Base-by-base conservation (phyloP, 2,329 filamentous ascomycete species). In the Penicillium brasilianum region DNA sequence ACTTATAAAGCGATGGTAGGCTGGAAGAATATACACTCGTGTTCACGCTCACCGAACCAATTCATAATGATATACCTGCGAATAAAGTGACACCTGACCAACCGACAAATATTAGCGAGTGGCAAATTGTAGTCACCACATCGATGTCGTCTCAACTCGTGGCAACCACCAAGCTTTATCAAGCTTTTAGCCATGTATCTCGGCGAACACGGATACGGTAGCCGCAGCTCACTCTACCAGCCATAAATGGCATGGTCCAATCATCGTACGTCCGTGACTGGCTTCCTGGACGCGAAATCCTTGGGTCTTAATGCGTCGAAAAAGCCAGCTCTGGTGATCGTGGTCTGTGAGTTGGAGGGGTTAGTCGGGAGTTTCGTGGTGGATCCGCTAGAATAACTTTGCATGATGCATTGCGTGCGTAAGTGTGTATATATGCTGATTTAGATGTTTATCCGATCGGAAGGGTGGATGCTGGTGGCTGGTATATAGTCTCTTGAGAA, bases 31-130 rank as follows among this genome's bases (percentile, higher is more conserved):
- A 10, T 5, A 20, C 5, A 82, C 41, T 69, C 64, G 0, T 70
- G 59, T 0, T 83, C 76, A 2, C 72, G 7, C 50, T 84, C 10
- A 16, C 13, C 43, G 7, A 11, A 2, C 14, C 20, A 16, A 46
- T 16, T 13, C 25, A 6, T 6, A 28, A 28, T 6, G 3, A 28
- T 28, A 28, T 6, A 28, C 28, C 20, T 28, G 9, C 50, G 14
- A 20, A 39, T 53, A 8, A 8, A 36, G 16, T 13, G 50, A 34
- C 50, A 22, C 32, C 16, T 52, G 2, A n/a, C 32, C 50, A n/a
- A n/a, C 32, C 5, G 2, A 13, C n/a, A 8, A 32, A 20, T 28
- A 28, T 28, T 28, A 34, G 3, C 8, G 8, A 34, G 10, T 34
- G 32, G 32, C n/a, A n/a, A n/a, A n/a, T n/a, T n/a, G 20, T 20